phyloP scores from a whole-genome alignment of 345 rosid genomes.

The Clarkia xantiana region DNA sequence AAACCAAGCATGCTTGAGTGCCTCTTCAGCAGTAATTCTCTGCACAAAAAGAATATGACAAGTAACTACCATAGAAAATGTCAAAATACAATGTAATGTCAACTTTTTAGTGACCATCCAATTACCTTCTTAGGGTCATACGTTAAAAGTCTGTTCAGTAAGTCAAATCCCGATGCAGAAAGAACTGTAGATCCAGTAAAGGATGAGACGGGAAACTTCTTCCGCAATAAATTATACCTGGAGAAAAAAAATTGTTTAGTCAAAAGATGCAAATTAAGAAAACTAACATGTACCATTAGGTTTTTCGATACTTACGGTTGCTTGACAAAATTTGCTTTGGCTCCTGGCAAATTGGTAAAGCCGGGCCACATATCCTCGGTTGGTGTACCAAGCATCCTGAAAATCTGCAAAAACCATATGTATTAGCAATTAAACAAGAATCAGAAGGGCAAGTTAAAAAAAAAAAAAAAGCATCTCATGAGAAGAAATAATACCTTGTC shows the following conservation, averaged over 20 bases:
- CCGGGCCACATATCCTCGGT: constrained; percentile 59
- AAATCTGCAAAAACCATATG: constrained; percentile 25
- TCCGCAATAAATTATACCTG: constrained; percentile 64
- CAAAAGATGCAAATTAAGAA: neutral
- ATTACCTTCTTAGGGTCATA: constrained; percentile 67
- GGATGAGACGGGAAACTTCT: constrained; percentile 64
- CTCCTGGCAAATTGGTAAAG: constrained; percentile 46
- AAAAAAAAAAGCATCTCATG: neutral
- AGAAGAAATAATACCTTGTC: constrained; percentile 30
- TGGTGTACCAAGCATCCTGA: constrained; percentile 69
- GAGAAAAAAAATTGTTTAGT: constrained; percentile 4
- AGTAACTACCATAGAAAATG: neutral
- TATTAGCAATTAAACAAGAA: constrained; percentile 1
- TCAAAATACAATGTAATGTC: neutral
- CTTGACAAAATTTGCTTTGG: constrained; percentile 46
- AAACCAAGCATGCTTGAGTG: constrained; percentile 79
- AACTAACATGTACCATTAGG: neutral
- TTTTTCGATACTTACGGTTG: constrained; percentile 31
- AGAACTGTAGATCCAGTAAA: constrained; percentile 62
- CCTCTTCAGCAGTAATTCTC: constrained; percentile 66
- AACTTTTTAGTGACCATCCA: no score
- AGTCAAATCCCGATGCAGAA: constrained; percentile 72
- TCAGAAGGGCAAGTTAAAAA: neutral
- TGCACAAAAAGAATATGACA: constrained; percentile 13
- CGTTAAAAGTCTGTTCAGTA: constrained; percentile 48